Percentiles rank a stretch among this genome's conserved stretches.
Conservation (phyloP, 768 basidiomycete species). For the Kwoniella newhampshirensis region DNA sequence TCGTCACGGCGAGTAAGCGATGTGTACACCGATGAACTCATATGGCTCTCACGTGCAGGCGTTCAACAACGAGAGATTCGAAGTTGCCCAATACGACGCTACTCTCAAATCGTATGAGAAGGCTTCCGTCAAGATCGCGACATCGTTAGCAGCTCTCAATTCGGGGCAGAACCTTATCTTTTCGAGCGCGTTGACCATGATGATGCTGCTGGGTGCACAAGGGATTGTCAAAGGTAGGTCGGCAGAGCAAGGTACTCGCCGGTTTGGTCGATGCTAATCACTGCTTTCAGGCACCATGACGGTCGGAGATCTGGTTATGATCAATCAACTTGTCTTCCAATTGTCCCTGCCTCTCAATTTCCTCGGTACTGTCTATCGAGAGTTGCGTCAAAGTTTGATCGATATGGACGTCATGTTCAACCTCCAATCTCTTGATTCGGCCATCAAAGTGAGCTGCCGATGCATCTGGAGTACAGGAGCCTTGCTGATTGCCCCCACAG, state of each 20-base stretch:
- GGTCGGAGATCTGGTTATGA: constrained; percentile 97
- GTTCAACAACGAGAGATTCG: constrained; percentile 94
- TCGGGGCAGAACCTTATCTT: constrained; percentile 97
- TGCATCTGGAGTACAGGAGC: not conserved
- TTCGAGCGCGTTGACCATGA: constrained; percentile 83
- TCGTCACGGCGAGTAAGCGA: not conserved
- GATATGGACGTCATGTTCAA: constrained; percentile 97
- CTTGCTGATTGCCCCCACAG: constrained; percentile 54
- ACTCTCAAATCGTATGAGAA: constrained; percentile 84
- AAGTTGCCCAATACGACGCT: constrained; percentile 87
- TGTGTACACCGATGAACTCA: not conserved
- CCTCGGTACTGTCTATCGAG: constrained; percentile 91
- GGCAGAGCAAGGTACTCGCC: too few species aligned
- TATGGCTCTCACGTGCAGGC: constrained; percentile 60
- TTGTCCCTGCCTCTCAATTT: constrained; percentile 95
- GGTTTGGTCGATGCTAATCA: constrained; percentile 1
- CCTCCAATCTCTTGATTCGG: constrained; percentile 75
- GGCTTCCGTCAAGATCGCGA: constrained; percentile 89
- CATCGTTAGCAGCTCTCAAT: constrained; percentile 87
- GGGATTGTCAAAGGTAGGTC: constrained; percentile 80
- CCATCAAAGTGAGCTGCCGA: constrained; percentile 60
- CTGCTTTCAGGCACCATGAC: constrained; percentile 83
- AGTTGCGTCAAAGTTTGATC: constrained; percentile 88
- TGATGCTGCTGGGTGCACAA: constrained; percentile 96
- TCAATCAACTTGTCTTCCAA: constrained; percentile 97